A percentile compares a stretch with the other conserved stretches of the same genome.
These are phyloP conservation scores for Penicillium italicum DNA, from an alignment of 2,329 filamentous ascomycete species.

Conservation along the genomic window DNA sequence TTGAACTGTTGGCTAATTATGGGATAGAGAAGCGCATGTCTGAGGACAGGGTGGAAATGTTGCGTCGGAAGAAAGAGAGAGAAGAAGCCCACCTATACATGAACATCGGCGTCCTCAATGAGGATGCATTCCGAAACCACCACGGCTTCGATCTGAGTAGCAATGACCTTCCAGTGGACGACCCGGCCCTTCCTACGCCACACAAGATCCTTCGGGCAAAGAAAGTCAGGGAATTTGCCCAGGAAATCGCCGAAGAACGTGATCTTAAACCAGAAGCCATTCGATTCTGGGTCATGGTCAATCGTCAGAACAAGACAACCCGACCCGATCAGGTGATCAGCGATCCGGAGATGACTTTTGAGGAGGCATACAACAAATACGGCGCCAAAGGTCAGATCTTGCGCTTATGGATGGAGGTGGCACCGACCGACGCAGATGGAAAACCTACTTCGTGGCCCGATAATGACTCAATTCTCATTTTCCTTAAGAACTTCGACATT, in stretches of 20 bases:
- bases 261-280: constrained; percentile 65
- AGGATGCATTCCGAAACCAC: constrained; percentile 75
- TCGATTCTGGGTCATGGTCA: constrained; percentile 95
- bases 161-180: constrained; percentile 59
- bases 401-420: constrained; percentile 81
- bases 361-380: constrained; percentile 67
- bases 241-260: constrained; percentile 67
- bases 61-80: constrained; percentile 77
- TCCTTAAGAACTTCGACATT: constrained; percentile 87
- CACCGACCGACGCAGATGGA: constrained; percentile 66
- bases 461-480: constrained; percentile 68
- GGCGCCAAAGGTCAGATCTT: constrained; percentile 66
- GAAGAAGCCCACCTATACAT: constrained; percentile 95
- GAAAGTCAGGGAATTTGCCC: constrained; percentile 70
- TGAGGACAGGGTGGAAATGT: constrained; percentile 73
- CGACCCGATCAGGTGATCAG: constrained; percentile 83
- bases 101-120: constrained; percentile 74
- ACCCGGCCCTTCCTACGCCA: constrained; percentile 65
- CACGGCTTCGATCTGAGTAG: constrained; percentile 78
- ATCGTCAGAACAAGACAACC: constrained; percentile 94
- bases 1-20: constrained; percentile 17
- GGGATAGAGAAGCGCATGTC: constrained; percentile 65
- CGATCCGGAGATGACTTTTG: constrained; percentile 71
- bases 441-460: constrained; percentile 63
- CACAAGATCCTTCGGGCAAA: constrained; percentile 74